A percentile compares a stretch with the other conserved stretches of the same genome.
Conservation (phyloP, 2,329 filamentous ascomycete genomes). For the Ophiocordyceps camponoti-saundersi region DNA sequence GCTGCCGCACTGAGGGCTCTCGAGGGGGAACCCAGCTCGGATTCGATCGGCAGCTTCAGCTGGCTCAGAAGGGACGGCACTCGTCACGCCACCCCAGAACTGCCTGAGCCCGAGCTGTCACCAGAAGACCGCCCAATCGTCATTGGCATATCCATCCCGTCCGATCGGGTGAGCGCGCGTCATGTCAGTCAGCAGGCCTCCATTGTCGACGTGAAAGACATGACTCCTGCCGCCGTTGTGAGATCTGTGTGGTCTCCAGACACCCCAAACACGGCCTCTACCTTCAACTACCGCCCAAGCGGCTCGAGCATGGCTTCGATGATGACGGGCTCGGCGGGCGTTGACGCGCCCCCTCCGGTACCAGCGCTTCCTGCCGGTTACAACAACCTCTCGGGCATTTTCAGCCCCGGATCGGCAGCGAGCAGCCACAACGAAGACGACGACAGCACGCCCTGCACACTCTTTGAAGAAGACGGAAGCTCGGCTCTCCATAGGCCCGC, state of each 20-base stretch:
- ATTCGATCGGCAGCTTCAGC: slow-evolving; percentile 38
- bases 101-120: slow-evolving; percentile 33
- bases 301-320: slow-evolving; percentile 47
- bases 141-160: slow-evolving; percentile 52
- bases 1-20: slow-evolving; percentile 41
- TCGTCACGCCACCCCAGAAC: slow-evolving; percentile 11
- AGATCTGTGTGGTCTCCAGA: slow-evolving; percentile 44
- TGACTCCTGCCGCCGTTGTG: slow-evolving; percentile 1
- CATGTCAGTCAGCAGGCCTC: slow-evolving; percentile 33
- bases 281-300: slow-evolving; percentile 23
- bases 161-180: slow-evolving; percentile 13
- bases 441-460: slow-evolving; percentile 40
- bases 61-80: slow-evolving; percentile 30
- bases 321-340: slow-evolving; percentile 13
- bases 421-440: slow-evolving; percentile 28
- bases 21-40: slow-evolving; percentile 35
- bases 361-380: slow-evolving; percentile 35
- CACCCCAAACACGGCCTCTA: slow-evolving; percentile 32
- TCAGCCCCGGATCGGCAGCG: slow-evolving; percentile 16
- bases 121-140: slow-evolving; percentile 55
- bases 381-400: slow-evolving; percentile 13
- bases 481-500: slow-evolving; percentile 20
- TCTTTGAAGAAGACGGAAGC: slow-evolving; percentile 54
- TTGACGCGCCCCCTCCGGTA: slow-evolving; percentile 36
- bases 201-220: slow-evolving; percentile 18